Percentiles rank a stretch among this genome's conserved stretches.
phyloP scores from a whole-genome alignment of 257 asterid species.

The Petunia secreta region DNA sequence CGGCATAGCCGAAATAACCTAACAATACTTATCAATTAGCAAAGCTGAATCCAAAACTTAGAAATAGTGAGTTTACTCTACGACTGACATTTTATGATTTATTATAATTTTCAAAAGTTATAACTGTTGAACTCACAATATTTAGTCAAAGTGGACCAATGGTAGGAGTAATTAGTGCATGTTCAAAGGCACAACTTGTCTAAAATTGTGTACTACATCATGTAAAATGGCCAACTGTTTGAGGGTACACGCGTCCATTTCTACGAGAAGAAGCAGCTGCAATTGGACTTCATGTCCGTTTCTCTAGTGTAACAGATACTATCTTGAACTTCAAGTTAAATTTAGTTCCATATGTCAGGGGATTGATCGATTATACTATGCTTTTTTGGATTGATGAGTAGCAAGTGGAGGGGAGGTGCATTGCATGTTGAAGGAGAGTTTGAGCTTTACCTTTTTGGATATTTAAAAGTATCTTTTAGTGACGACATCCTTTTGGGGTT shows the following conservation, averaged over 20 bases:
- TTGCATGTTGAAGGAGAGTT: not conserved
- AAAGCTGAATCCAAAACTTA: too few relatives aligned
- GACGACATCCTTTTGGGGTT: not conserved
- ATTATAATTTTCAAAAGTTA: too few relatives aligned
- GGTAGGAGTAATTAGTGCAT: not conserved
- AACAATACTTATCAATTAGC: not conserved
- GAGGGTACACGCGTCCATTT: not conserved
- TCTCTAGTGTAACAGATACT: not conserved
- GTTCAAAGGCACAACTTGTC: not conserved
- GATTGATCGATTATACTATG: not conserved
- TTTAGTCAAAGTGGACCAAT: too few relatives aligned
- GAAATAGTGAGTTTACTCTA: too few relatives aligned
- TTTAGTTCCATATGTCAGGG: conserved; percentile 6
- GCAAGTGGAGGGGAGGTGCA: not conserved
- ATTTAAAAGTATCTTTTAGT: not conserved
- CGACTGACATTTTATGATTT: too few relatives aligned
- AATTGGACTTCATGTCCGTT: not conserved
- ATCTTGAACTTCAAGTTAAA: not conserved
- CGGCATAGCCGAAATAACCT: not conserved
- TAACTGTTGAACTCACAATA: too few relatives aligned
- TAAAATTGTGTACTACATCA: not conserved
- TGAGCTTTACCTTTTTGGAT: not conserved
- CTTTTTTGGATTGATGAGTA: conserved; percentile 1
- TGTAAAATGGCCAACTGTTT: not conserved
- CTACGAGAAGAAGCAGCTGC: not conserved